phyloP scores from a whole-genome alignment of 2,329 filamentous ascomycete species.

The Botrytis hyacinthi region DNA sequence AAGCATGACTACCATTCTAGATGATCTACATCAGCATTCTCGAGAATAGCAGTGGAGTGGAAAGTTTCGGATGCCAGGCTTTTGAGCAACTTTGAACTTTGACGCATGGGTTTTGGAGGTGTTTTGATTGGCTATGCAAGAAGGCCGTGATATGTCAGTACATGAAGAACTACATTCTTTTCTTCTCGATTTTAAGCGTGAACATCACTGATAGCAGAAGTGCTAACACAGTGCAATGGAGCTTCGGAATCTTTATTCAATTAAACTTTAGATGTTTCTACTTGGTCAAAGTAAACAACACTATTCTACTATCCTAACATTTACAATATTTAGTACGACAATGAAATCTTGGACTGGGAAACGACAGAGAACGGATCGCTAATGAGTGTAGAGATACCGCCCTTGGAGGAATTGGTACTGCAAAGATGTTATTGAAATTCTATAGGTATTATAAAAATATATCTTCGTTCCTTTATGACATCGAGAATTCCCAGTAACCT shows the following conservation, averaged over 20 bases:
- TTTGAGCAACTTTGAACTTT: not conserved
- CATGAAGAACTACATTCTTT: not conserved
- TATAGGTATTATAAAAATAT: not conserved
- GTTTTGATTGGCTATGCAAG: not conserved
- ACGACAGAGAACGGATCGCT: not conserved
- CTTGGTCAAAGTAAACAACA: not conserved
- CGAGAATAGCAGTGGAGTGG: not conserved
- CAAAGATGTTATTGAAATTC: not conserved
- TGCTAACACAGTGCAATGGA: not conserved
- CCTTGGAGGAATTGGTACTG: not conserved
- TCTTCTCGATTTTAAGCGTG: not conserved
- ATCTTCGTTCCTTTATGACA: not conserved
- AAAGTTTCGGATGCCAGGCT: too few relatives aligned
- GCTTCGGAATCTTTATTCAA: not conserved
- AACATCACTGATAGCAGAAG: not conserved
- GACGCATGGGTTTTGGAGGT: not conserved
- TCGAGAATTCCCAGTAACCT: not conserved
- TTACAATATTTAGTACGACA: not conserved
- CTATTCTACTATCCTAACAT: not conserved
- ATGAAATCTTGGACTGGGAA: not conserved
- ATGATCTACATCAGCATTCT: not conserved
- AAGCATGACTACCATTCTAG: constrained; percentile 29
- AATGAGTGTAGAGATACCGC: not conserved
- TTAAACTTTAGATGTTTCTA: not conserved
- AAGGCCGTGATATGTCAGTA: not conserved